Percentiles rank a stretch among this genome's conserved stretches.
phyloP scores from a whole-genome alignment of 441 rosid species.

The Populus hybrid region DNA sequence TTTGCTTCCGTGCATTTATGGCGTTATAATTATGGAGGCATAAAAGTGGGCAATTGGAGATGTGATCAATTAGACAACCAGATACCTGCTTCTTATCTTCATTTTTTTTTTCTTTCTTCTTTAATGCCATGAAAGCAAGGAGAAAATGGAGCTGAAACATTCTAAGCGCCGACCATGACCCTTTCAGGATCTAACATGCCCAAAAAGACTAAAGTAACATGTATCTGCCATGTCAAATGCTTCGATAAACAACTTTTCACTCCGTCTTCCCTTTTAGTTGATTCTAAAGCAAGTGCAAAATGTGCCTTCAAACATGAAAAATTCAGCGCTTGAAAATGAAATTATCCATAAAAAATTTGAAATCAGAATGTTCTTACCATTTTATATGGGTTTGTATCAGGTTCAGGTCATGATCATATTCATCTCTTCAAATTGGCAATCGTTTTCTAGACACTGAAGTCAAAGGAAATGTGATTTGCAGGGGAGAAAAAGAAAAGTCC shows the following conservation, averaged over 20 bases:
- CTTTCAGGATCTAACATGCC: too few relatives aligned
- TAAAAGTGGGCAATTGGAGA: too few relatives aligned
- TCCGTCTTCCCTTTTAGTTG: neutral
- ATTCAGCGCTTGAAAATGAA: neutral
- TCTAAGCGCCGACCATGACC: neutral
- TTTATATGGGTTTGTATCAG: constrained; percentile 8
- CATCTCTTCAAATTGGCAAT: neutral
- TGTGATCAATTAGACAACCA: neutral
- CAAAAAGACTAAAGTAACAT: too few relatives aligned
- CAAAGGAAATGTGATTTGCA: constrained; percentile 8
- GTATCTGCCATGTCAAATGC: neutral
- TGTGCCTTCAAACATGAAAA: neutral
- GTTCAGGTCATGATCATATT: constrained; percentile 5
- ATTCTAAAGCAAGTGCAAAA: neutral
- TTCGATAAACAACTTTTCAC: neutral
- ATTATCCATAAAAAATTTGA: neutral
- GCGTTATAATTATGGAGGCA: too few relatives aligned
- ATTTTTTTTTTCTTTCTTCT: too few relatives aligned
- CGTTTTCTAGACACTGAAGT: neutral
- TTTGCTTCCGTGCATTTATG: too few relatives aligned
- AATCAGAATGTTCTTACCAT: neutral
- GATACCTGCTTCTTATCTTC: neutral
- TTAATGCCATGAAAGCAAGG: neutral
- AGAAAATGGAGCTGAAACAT: neutral
- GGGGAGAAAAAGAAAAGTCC: neutral